Base-by-base conservation (phyloP, 164 flowering plant species). In the Santalum album region DNA sequence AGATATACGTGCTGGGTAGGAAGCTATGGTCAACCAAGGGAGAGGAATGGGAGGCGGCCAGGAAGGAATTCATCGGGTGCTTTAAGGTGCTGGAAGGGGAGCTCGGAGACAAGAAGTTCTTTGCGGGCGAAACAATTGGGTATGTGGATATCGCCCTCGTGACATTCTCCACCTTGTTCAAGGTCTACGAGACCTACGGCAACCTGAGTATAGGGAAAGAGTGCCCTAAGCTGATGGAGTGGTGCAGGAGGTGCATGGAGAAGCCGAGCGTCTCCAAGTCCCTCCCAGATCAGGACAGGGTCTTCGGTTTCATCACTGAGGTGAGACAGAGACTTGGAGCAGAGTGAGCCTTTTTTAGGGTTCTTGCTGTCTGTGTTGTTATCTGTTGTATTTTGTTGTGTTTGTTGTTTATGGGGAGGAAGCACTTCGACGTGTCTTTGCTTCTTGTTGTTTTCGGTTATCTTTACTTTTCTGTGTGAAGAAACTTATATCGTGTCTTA, bases 21-120 rank as follows among this genome's bases (percentile, higher is more conserved):
- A 59, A 59, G 46, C 0, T 59, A 20, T 55, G 64, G 60, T 16
- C 27, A 20, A 22, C 51, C 17, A 59, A 59, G 44, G 69, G 56
- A 20, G 69, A 50, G n/a, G 69, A 59, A n/a, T 64, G 49, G 19
- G 69, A 65, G 27, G 51, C 35, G 0, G 60, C 56, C 12, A 65
- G 48, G 45, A 48, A 52, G 43, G 62, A 47, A 15, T 46, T 57
- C 22, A 35, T 64, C 7, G 61, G 51, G 3, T 15, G 34, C 44
- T 35, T 63, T 2, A 50, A 56, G 52, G 7, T 51, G 7, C 34
- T 63, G 39, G 66, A 63, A 56, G 59, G 51, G 16, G 56, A 51
- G 67, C 49, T 64, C 7, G 57, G 54, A 36, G 48, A 51, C 23
- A 52, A 57, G 27, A 19, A 51, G 25, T 64, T 51, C 44, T 57